Conservation (phyloP, 2,329 filamentous ascomycete genomes). For the Alternaria incomplexa region DNA sequence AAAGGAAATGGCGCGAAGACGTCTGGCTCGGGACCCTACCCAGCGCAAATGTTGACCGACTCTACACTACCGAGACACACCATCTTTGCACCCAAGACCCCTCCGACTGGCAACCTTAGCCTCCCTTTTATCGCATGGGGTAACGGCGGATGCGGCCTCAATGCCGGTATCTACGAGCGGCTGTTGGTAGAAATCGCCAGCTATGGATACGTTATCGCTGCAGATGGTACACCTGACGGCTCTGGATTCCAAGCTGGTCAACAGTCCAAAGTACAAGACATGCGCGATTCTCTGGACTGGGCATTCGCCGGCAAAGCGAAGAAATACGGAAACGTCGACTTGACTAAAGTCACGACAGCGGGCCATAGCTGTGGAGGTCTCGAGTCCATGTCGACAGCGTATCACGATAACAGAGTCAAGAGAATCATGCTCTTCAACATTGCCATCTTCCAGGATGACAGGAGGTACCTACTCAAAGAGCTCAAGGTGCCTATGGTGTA, state of each 20-base stretch:
- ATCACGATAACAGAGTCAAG: constrained; percentile 26
- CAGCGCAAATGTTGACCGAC: constrained; percentile 23
- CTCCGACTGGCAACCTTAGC: constrained; percentile 19
- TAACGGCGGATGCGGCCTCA: constrained; percentile 22
- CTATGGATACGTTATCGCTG: constrained; percentile 27
- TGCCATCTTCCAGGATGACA: constrained; percentile 26
- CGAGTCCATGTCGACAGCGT: constrained; percentile 24
- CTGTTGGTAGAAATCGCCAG: constrained; percentile 26
- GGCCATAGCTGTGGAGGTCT: constrained; percentile 27
- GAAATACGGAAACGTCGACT: constrained; percentile 28
- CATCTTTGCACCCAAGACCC: constrained; percentile 21
- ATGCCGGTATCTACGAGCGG: constrained; percentile 20
- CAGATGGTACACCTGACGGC: constrained; percentile 22
- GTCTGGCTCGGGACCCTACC: constrained; percentile 27
- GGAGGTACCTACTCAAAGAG: constrained; percentile 23
- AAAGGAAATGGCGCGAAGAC: constrained; percentile 16
- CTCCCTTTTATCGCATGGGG: constrained; percentile 30
- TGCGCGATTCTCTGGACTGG: constrained; percentile 28
- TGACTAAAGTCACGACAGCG: constrained; percentile 23
- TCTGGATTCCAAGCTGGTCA: not conserved
- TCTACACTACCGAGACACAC: constrained; percentile 21
- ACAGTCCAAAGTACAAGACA: constrained; percentile 29
- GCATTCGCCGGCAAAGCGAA: constrained; percentile 21
- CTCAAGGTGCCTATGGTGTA: constrained; percentile 28
- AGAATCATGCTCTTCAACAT: constrained; percentile 28